Evolutionary conservation across 306 rosid genomes (phyloP).

Genomic region (Quercus ilex): DNA sequence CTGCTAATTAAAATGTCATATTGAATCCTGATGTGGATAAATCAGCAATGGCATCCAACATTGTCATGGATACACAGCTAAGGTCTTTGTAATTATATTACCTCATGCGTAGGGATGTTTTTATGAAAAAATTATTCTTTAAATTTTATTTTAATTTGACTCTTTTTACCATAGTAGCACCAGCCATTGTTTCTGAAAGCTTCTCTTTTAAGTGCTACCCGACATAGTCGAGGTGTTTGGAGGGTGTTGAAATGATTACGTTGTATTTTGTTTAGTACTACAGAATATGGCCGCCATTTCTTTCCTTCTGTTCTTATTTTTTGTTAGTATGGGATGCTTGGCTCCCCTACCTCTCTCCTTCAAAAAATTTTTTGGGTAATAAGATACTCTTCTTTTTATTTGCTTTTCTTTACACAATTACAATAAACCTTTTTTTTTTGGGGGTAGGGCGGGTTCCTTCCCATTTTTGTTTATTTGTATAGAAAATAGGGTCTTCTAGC

Average conservation of each 20-base stretch:
- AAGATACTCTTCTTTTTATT: no score
- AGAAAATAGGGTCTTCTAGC: neutral
- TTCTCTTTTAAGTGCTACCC: neutral
- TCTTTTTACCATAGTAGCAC: neutral
- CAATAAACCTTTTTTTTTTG: no score
- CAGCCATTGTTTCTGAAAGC: neutral
- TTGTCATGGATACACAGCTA: neutral
- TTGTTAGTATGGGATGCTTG: neutral
- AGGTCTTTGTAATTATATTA: neutral
- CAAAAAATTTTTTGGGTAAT: no score
- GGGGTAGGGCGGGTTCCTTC: no score
- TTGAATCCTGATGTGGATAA: constrained; percentile 6
- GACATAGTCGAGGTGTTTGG: neutral
- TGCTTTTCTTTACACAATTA: no score
- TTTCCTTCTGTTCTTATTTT: neutral
- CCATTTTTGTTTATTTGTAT: no score
- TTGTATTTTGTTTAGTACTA: neutral
- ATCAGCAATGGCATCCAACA: neutral
- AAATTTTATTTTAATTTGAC: neutral
- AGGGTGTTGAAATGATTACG: neutral
- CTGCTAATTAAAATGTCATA: constrained; percentile 2
- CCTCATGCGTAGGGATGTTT: no score
- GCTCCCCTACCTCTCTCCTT: neutral
- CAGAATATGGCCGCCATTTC: neutral
- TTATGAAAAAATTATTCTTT: neutral